These are phyloP conservation scores for Leishmania martiniquensis DNA, from an alignment of 208 protist genomes.

Conservation along the genomic window DNA sequence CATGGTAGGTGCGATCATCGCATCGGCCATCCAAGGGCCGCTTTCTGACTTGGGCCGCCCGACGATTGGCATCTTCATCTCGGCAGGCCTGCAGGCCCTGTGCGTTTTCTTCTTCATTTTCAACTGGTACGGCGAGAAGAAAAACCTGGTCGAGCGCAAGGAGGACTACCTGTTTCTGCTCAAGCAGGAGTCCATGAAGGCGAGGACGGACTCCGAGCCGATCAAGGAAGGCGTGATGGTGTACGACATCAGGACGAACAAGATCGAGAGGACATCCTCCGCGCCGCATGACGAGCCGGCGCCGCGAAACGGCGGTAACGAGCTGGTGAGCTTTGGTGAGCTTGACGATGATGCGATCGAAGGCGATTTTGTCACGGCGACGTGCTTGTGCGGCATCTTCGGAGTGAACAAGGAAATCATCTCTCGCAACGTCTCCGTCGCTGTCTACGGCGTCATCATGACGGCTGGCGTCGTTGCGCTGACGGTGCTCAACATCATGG, in stretches of 20 bases:
- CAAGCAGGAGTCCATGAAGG: conserved; percentile 24
- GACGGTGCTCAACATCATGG: conserved; percentile 43
- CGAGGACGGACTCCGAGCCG: conserved; percentile 4
- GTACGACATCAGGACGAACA: neutral
- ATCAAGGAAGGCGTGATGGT: neutral
- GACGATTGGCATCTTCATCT: conserved; percentile 45
- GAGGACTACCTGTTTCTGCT: conserved; percentile 43
- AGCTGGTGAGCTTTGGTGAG: neutral
- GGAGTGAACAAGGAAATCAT: conserved; percentile 46
- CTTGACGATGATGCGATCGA: neutral
- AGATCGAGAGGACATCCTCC: neutral
- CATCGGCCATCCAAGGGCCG: conserved; percentile 42
- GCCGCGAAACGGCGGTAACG: neutral
- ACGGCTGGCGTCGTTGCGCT: conserved; percentile 34
- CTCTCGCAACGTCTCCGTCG: conserved; percentile 26
- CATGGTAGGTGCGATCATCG: conserved; percentile 43
- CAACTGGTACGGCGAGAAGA: conserved; percentile 66
- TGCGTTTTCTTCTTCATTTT: conserved; percentile 44
- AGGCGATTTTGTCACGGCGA: neutral
- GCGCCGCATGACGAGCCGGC: conserved; percentile 1
- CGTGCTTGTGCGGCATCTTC: conserved; percentile 24
- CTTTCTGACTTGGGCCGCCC: conserved; percentile 42
- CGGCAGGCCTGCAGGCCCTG: conserved; percentile 36
- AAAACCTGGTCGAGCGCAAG: conserved; percentile 47
- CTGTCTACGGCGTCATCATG: conserved; percentile 45